Evolutionary conservation across 495 filamentous ascomycete genomes (phyloP).

Genomic region (Penicillium waksmanii): DNA sequence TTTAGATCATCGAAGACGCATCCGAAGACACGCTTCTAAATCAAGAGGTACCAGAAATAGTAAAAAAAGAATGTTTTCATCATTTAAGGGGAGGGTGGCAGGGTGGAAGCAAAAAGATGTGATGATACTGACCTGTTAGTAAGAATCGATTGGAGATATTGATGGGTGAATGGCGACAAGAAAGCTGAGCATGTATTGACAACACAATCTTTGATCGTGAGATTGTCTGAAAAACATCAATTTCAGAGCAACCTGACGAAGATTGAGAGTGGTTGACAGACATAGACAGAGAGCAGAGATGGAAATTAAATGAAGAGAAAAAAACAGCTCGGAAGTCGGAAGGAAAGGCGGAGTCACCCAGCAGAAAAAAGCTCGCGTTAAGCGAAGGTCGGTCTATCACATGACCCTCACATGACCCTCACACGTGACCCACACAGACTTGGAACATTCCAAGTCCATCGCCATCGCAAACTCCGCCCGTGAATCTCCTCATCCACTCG

Average conservation of each 20-base stretch:
- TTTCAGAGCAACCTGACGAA: not conserved
- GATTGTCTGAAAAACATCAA: slow-evolving; percentile 11
- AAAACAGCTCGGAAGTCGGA: not conserved
- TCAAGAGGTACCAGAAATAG: slow-evolving; percentile 70
- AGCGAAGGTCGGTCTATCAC: slow-evolving; percentile 17
- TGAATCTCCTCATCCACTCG: slow-evolving; percentile 35
- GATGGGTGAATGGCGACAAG: not conserved
- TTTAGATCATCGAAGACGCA: slow-evolving; percentile 60
- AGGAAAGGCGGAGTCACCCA: slow-evolving; percentile 8
- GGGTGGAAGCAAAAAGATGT: slow-evolving; percentile 1
- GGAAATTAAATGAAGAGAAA: not conserved
- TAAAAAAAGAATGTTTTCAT: slow-evolving; percentile 54
- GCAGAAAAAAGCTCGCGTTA: slow-evolving; percentile 15
- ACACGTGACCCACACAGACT: slow-evolving; percentile 33
- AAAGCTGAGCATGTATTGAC: not conserved
- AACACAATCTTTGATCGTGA: not conserved
- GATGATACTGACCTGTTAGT: slow-evolving; percentile 35
- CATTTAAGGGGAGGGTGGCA: slow-evolving; percentile 24
- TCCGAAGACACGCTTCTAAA: slow-evolving; percentile 53
- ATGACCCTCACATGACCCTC: slow-evolving; percentile 8
- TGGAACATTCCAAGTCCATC: slow-evolving; percentile 9
- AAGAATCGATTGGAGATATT: not conserved
- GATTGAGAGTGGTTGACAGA: too few relatives aligned
- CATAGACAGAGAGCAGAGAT: too few relatives aligned
- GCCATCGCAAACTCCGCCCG: slow-evolving; percentile 16